Base-by-base conservation (phyloP, 768 basidiomycete genomes). In the Strobilomyces dryophilus region DNA sequence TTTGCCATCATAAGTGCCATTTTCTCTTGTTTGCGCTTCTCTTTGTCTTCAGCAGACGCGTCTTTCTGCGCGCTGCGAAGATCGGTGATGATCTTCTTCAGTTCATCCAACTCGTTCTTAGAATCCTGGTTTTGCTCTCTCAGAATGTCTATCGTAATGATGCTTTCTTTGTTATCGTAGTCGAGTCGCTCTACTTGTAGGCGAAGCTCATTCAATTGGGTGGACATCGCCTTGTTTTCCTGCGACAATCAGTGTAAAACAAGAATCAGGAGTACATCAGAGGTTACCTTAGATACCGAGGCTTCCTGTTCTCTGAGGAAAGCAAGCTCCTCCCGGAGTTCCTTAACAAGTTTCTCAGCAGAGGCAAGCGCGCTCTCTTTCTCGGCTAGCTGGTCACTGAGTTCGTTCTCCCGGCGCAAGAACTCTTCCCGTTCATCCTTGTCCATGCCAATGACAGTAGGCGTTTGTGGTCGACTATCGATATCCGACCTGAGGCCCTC, bases 1-100 rank as follows among this genome's bases (percentile, higher is more conserved):
- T 95, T 95, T 53, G 95, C 92, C 95, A 99, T 98, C 92, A 99
- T 97, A 60, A 94, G 77, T 9, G 92, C 94, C 90, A 99, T 92
- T 80, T 98, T 98, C 76, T 98, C 95, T 65, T 95, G 93, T 72
- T 98, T 98, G 70, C 90, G 84, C 78, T 92, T 97, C 78, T 99
- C 97, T 75, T 95, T 98, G 69, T 98, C 97, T 69, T 98, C 97
- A 31, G 85, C 85, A 36, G 87, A 86, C 15, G 87, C 82, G 55
- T 91, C 89, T 71, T 87, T 89, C 71, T 94, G 90, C 12, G 84
- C 79, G 34, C 77, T 74, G 74, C 91, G 93, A 59, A 92, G 72
- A 44, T 94, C 92, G 17, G 79, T 71, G 53, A 94, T 79, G 57
- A 83, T 81, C 71, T 83, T 87, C 76, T 79, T 84, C 40, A 98